phyloP scores from a whole-genome alignment of 2,329 filamentous ascomycete species.

The Paecilomyces niveus region DNA sequence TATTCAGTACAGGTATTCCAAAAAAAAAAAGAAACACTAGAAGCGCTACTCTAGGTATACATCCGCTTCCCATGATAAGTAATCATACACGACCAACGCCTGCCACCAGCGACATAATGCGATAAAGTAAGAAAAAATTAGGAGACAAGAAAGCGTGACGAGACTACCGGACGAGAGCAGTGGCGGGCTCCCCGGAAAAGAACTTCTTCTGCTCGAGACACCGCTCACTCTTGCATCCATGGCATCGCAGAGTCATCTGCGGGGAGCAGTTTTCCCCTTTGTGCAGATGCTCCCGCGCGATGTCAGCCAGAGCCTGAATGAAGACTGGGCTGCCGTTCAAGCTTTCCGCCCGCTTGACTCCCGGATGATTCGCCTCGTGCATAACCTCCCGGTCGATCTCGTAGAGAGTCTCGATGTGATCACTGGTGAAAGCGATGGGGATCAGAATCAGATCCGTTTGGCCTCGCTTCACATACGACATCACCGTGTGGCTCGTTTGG shows the following conservation, averaged over 20 bases:
- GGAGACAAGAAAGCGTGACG: background rate
- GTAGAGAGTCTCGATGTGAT: constrained; percentile 95
- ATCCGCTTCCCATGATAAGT: background rate
- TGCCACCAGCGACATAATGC: background rate
- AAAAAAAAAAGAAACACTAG: background rate
- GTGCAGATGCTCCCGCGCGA: constrained; percentile 73
- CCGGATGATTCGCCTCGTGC: constrained; percentile 65
- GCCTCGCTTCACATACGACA: constrained; percentile 81
- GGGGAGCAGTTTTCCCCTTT: constrained; percentile 64
- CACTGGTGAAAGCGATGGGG: constrained; percentile 96
- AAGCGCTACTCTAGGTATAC: background rate
- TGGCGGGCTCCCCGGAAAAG: constrained; percentile 43
- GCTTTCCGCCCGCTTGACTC: constrained; percentile 85
- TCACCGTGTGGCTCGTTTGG: constrained; percentile 82
- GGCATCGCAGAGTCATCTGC: constrained; percentile 88
- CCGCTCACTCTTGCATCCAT: constrained; percentile 82
- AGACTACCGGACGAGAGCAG: constrained; percentile 25
- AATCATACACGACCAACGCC: background rate
- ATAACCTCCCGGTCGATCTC: constrained; percentile 95
- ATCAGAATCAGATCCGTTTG: constrained; percentile 87
- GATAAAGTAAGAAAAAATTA: background rate
- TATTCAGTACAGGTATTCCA: background rate
- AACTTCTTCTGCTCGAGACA: constrained; percentile 69
- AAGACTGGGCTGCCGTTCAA: constrained; percentile 87
- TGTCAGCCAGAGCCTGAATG: constrained; percentile 79